Percentiles rank a stretch among this genome's conserved stretches.
These are phyloP conservation scores for Xylogone sp. DNA, from an alignment of 2,329 filamentous ascomycete species.

Conservation along the genomic window DNA sequence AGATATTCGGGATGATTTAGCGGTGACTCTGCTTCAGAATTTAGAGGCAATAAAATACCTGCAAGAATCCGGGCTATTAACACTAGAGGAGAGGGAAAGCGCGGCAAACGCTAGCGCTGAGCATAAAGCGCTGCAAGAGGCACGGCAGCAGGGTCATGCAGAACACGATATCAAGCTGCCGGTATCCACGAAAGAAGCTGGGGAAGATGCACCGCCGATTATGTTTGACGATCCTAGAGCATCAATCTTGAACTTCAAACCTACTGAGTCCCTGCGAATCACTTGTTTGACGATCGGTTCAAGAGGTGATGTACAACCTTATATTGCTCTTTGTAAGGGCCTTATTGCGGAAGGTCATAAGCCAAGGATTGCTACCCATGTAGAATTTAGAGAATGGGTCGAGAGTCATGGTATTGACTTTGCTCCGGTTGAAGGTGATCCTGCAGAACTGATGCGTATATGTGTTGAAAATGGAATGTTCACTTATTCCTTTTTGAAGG, in stretches of 20 bases:
- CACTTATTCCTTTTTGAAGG: slow-evolving; percentile 82
- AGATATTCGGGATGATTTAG: slow-evolving; percentile 83
- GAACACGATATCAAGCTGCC: slow-evolving; percentile 49
- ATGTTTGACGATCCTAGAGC: slow-evolving; percentile 86
- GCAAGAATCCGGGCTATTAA: slow-evolving; percentile 64
- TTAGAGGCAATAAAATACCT: slow-evolving; percentile 71
- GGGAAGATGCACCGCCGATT: slow-evolving; percentile 64
- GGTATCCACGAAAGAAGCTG: slow-evolving; percentile 38
- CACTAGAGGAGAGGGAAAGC: slow-evolving; percentile 64
- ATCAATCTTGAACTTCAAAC: slow-evolving; percentile 89
- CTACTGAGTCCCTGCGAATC: slow-evolving; percentile 71
- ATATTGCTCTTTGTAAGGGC: slow-evolving; percentile 93
- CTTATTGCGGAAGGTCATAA: slow-evolving; percentile 83
- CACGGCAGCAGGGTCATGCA: slow-evolving; percentile 52
- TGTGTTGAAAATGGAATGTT: slow-evolving; percentile 98
- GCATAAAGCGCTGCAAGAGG: slow-evolving; percentile 74
- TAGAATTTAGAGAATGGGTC: slow-evolving; percentile 86
- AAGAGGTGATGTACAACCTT: slow-evolving; percentile 92
- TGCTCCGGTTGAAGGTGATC: slow-evolving; percentile 81
- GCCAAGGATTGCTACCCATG: slow-evolving; percentile 84
- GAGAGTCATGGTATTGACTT: slow-evolving; percentile 94
- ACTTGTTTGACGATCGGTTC: slow-evolving; percentile 96
- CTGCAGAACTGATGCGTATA: slow-evolving; percentile 88
- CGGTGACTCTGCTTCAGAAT: slow-evolving; percentile 72
- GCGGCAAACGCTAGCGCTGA: slow-evolving; percentile 76